Conservation (phyloP, 116 monocot species). For the Zostera marina region DNA sequence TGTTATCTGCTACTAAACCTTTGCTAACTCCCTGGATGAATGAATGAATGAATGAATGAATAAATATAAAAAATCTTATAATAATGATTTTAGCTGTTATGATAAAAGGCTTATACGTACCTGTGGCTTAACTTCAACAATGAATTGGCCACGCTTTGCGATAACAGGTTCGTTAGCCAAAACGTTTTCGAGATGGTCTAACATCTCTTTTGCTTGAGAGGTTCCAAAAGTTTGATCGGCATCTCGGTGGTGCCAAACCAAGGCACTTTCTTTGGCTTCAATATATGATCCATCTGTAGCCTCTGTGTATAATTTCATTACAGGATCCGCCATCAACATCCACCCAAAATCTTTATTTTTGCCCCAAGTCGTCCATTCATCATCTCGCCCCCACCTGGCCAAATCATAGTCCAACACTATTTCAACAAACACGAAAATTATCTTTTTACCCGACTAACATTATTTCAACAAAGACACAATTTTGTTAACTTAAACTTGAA, state of each 20-base stretch:
- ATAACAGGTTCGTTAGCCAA: conserved; percentile 51
- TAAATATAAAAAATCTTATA: neutral
- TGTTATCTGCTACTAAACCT: conserved; percentile 41
- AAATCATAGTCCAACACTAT: neutral
- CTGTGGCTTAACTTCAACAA: conserved; percentile 66
- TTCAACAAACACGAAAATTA: neutral
- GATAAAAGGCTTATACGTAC: conserved; percentile 8
- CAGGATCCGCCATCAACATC: conserved; percentile 51
- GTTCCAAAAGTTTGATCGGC: conserved; percentile 54
- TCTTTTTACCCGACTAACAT: too few species aligned
- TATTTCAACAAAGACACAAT: neutral
- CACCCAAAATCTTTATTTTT: conserved; percentile 34
- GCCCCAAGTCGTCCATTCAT: conserved; percentile 33
- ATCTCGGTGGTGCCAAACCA: conserved; percentile 64
- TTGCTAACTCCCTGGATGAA: conserved; percentile 38
- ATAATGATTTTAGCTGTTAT: neutral
- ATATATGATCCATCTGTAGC: conserved; percentile 49
- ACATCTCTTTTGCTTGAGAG: conserved; percentile 50
- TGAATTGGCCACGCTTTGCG: conserved; percentile 52
- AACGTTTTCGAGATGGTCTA: conserved; percentile 52
- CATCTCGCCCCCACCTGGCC: conserved; percentile 31
- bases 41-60: neutral
- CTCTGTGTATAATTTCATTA: conserved; percentile 56
- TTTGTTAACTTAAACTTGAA: too few species aligned
- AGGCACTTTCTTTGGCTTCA: conserved; percentile 48